Evolutionary conservation across 176 grass and related monocot genomes (phyloP), one percentile per base, ranked within the genome.

Genomic region (Lolium rigidum): DNA sequence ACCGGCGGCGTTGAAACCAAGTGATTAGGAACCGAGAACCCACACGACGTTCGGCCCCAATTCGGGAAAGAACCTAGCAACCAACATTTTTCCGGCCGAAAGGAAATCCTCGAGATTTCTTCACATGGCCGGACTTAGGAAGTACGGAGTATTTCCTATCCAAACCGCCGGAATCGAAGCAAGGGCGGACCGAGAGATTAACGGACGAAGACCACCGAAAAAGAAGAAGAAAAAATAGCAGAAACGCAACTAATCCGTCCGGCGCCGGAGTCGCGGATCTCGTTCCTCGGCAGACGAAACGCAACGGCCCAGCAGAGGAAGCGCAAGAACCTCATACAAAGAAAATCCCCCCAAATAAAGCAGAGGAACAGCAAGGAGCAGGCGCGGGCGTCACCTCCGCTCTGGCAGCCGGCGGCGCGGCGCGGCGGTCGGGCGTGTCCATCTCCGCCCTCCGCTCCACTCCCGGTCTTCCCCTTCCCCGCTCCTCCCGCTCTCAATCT

Each of bases 381-480:
- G n/a, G 7, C 6, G 14, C 18, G 14, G 3, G 35, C 37, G 57
- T 90, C 79, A 90, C 89, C 89, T 91, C 89, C 7, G 89, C 81
- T 28, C 81, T 83, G 24, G 84, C 18, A 0, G 88, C 41, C 44
- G 56, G 3, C 79, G 24, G 76, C 55, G 70, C 52, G n/a, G 66
- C 37, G 18, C 38, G 7, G 25, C 64, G 64, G 64, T 67, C 64
- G 0, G 64, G 64, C 64, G 64, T 67, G 64, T 50, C 48, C 48
- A 50, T 50, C 11, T 13, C 48, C 48, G 48, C 11, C 48, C 48
- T 48, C 51, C 17, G 9, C 31, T 58, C 66, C 70, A 11, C 4
- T 21, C 46, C 46, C 8, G 2, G 46, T 47, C 46, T 47, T 25
- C 11, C 47, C 1, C 44, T 6, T 17, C 4, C 7, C 63, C 12